Percentiles rank a stretch among this genome's conserved stretches.
Evolutionary conservation across 306 rosid species (phyloP).

Genomic region (Malus asiatica): DNA sequence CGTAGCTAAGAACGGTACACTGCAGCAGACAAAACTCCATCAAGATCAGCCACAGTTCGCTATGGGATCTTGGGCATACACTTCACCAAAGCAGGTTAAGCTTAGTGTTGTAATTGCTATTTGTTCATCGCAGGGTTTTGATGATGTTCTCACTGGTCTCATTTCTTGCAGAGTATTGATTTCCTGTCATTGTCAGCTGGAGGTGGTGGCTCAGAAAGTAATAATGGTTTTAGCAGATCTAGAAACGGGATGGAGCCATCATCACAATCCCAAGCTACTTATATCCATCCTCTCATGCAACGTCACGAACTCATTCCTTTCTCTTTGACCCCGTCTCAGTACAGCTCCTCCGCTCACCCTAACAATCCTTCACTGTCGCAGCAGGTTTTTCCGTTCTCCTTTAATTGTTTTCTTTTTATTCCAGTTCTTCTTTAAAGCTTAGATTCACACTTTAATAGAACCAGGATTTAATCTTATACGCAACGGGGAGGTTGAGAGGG

Average conservation of each 20-base stretch:
- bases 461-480: background rate
- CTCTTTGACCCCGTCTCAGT: constrained; percentile 36
- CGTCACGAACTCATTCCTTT: constrained; percentile 30
- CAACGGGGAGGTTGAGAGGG: background rate
- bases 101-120: constrained; percentile 1
- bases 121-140: background rate
- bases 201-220: constrained; percentile 35
- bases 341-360: constrained; percentile 34
- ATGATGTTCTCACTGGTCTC: constrained; percentile 17
- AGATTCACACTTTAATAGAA: background rate
- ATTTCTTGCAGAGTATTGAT: constrained; percentile 48
- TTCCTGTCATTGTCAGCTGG: constrained; percentile 49
- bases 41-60: constrained; percentile 23
- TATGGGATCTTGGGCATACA: constrained; percentile 8
- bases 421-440: background rate
- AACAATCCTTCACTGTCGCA: constrained; percentile 35
- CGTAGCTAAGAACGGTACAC: constrained; percentile 27
- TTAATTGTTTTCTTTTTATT: background rate
- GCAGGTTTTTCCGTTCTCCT: constrained; percentile 42
- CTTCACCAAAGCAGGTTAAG: constrained; percentile 53
- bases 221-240: constrained; percentile 19
- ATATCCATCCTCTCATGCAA: constrained; percentile 38
- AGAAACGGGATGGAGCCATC: constrained; percentile 33
- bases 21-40: constrained; percentile 30
- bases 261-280: constrained; percentile 45